Evolutionary conservation across 106 monocot species (phyloP), one percentile per base, ranked within the genome.

Genomic region (Agapanthus africanus): DNA sequence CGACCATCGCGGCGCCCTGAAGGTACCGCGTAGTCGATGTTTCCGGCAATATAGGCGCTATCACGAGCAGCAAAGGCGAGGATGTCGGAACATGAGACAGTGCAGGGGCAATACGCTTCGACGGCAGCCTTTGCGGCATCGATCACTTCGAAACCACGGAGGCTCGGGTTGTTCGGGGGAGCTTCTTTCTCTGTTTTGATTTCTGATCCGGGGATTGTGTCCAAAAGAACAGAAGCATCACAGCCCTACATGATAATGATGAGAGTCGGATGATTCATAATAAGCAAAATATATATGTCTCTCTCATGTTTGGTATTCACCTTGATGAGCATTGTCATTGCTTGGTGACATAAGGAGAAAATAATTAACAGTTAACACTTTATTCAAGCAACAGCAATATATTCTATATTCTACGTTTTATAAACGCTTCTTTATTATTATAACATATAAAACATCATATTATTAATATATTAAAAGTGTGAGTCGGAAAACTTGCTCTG

Each of bases 61-160:
- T 86, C 86, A 16, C 86, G 82, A 34, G 81, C 78, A 2, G 81
- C 85, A 40, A 85, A 85, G 54, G 85, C 75, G 35, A 85, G 37
- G 72, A 85, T 73, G 69, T 85, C 85, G 21, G 85, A 70, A 68
- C 85, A 85, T 26, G 84, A 85, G 49, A 85, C 77, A 22, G 61
- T 72, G 52, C 26, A 9, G 32, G 77, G 80, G 71, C 84, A 85
- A 28, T 8, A 23, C 5, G 72, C 64, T 34, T 81, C 81, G 36
- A 85, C 19, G 15, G 71, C 74, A 4, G 78, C 42, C 66, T 81
- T 85, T n/a, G 85, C 85, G 6, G 71, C 81, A 57, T 85, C 81
- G 28, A 85, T 74, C 25, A 85, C 78, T 37, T 82, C 86, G 66
- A 78, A 86, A 11, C 86, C 86, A 0, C 73, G 78, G 9, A 86